Conservation (phyloP, 768 basidiomycete genomes). For the Cyclocybe aegerita region DNA sequence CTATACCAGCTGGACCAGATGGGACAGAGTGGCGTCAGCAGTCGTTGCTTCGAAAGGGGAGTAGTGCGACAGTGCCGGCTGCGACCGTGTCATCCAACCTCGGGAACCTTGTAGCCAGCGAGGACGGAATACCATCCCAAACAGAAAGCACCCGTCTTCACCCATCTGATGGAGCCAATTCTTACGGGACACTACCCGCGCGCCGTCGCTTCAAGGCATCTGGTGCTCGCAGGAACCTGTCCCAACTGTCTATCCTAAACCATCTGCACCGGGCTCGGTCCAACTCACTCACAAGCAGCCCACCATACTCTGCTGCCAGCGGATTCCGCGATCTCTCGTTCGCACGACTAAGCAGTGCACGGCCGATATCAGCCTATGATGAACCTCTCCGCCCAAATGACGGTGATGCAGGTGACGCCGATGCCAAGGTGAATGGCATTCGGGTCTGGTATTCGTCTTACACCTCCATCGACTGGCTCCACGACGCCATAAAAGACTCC, state of each 20-base stretch:
- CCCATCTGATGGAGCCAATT: slow-evolving; percentile 15
- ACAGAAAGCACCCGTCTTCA: slow-evolving; percentile 17
- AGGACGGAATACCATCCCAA: slow-evolving; percentile 4
- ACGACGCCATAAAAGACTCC: slow-evolving; percentile 94
- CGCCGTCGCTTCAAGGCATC: slow-evolving; percentile 28
- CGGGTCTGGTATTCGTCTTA: slow-evolving; percentile 91
- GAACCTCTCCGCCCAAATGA: slow-evolving; percentile 38
- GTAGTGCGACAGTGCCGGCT: slow-evolving; percentile 9
- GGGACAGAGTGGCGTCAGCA: not conserved
- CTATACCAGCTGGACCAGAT: not conserved
- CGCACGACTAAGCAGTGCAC: slow-evolving; percentile 34
- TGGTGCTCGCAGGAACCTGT: slow-evolving; percentile 31
- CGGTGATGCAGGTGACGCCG: slow-evolving; percentile 45
- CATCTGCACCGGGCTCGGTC: slow-evolving; percentile 28
- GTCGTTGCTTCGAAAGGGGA: not conserved
- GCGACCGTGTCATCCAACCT: slow-evolving; percentile 4
- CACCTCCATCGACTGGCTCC: slow-evolving; percentile 94
- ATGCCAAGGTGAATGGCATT: slow-evolving; percentile 78
- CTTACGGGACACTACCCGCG: slow-evolving; percentile 59
- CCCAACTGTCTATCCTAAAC: slow-evolving; percentile 35
- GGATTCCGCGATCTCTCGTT: slow-evolving; percentile 37
- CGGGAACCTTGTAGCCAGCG: slow-evolving; percentile 1
- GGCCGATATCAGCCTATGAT: slow-evolving; percentile 78
- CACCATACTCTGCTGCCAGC: slow-evolving; percentile 33
- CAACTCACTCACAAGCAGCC: slow-evolving; percentile 32